phyloP scores from a whole-genome alignment of 192 early-diverging fungal genomes.

The Coemansia sp. region DNA sequence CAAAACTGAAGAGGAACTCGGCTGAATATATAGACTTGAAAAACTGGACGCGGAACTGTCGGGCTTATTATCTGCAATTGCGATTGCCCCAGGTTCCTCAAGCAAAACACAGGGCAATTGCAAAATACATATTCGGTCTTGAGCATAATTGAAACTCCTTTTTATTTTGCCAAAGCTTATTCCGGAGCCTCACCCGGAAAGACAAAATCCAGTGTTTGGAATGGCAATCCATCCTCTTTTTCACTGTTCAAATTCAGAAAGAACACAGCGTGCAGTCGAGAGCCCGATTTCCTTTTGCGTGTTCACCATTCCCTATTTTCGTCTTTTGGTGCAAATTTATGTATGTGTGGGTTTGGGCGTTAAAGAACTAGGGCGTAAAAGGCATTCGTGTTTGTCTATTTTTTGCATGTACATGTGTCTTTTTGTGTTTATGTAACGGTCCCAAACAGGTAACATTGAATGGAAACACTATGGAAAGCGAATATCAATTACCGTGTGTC shows the following conservation, averaged over 20 bases:
- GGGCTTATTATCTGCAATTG: conserved; percentile 25
- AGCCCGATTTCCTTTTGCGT: not conserved
- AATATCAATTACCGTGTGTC: conserved; percentile 5
- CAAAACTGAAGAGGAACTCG: conserved; percentile 1
- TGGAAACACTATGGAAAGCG: not conserved
- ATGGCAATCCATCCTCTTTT: conserved; percentile 1
- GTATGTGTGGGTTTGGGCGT: not conserved
- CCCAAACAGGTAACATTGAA: not conserved
- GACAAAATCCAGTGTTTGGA: not conserved
- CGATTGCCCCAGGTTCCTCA: conserved; percentile 5
- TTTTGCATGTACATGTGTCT: not conserved
- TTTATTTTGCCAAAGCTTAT: not conserved
- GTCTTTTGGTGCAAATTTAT: too few relatives aligned
- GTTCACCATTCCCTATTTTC: not conserved
- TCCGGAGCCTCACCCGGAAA: not conserved
- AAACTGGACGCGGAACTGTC: not conserved
- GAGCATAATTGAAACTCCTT: not conserved
- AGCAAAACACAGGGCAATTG: not conserved
- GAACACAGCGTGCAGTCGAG: not conserved
- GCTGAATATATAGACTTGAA: conserved; percentile 14
- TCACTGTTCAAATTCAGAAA: conserved; percentile 3
- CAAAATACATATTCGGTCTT: not conserved
- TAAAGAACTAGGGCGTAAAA: not conserved
- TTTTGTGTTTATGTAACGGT: not conserved
- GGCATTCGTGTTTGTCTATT: not conserved